A percentile compares a stretch with the other conserved stretches of the same genome.
Conservation (phyloP, 768 basidiomycete species). For the Sporobolomyces phaffii region DNA sequence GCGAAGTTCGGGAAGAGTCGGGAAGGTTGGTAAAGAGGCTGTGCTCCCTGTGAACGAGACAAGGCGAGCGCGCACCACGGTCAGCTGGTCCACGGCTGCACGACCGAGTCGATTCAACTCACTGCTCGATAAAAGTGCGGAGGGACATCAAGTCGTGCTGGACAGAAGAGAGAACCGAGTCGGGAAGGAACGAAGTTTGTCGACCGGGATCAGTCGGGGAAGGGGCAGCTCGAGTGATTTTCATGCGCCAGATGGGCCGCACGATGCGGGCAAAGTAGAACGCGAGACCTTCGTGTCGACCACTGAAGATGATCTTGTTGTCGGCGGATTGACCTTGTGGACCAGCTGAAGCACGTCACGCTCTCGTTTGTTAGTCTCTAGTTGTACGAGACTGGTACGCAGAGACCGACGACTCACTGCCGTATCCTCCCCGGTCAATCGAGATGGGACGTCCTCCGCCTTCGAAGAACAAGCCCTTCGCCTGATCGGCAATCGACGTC, state of each 20-base stretch:
- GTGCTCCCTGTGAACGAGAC: constrained; percentile 57
- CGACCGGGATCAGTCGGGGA: constrained; percentile 49
- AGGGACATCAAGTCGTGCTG: constrained; percentile 74
- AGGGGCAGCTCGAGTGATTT: constrained; percentile 53
- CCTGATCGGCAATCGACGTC: constrained; percentile 52
- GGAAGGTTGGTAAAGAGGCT: constrained; percentile 45
- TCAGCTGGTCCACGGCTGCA: background rate
- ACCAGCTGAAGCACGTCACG: constrained; percentile 12
- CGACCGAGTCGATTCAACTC: background rate
- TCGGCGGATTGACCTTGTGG: constrained; percentile 22
- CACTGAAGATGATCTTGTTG: constrained; percentile 59
- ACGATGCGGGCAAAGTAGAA: constrained; percentile 79
- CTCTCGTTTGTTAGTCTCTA: background rate
- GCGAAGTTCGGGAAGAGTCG: constrained; percentile 19
- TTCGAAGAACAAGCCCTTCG: constrained; percentile 43
- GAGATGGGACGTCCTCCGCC: constrained; percentile 56
- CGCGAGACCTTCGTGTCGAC: constrained; percentile 79
- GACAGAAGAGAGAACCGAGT: constrained; percentile 59
- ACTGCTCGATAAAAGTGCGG: constrained; percentile 47
- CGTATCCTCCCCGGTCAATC: constrained; percentile 40
- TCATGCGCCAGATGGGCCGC: constrained; percentile 78
- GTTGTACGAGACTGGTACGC: background rate
- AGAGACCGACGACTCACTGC: constrained; percentile 3
- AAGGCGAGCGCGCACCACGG: too few species aligned
- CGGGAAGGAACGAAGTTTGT: constrained; percentile 54